A percentile compares a stretch with the other conserved stretches of the same genome.
These are phyloP conservation scores for Microdochium trichocladiopsis DNA, from an alignment of 2,329 filamentous ascomycete genomes.

Conservation along the genomic window DNA sequence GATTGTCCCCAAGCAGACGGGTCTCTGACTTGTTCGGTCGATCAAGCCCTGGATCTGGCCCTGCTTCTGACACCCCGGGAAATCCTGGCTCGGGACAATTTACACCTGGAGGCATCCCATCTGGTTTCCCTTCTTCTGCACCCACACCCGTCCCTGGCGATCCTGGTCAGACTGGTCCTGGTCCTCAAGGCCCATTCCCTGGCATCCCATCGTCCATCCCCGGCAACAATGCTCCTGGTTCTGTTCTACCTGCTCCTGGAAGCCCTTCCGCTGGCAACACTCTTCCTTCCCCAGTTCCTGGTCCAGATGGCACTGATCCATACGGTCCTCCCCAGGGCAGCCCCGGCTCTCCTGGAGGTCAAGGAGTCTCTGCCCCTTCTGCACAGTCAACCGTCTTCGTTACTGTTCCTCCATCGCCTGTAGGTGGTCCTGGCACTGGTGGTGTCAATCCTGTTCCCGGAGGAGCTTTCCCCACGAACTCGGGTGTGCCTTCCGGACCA, in stretches of 20 bases:
- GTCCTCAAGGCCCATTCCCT: slow-evolving; percentile 1
- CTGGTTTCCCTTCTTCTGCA: neutral
- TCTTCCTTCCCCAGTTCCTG: neutral
- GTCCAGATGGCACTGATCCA: neutral
- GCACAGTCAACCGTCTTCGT: neutral
- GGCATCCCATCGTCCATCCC: neutral
- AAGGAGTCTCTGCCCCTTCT: neutral
- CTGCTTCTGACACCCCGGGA: neutral
- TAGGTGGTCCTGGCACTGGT: neutral
- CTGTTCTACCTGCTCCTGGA: neutral
- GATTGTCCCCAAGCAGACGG: neutral
- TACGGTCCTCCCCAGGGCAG: neutral
- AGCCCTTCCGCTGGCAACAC: neutral
- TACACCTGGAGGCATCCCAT: neutral
- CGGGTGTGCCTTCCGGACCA: neutral
- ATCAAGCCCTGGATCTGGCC: neutral
- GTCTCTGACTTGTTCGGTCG: neutral
- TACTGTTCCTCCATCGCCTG: neutral
- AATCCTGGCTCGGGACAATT: neutral
- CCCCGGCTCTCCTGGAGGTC: neutral
- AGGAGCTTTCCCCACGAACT: neutral
- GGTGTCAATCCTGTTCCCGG: neutral
- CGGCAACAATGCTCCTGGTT: neutral
- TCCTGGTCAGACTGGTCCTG: neutral
- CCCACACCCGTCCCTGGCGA: neutral